These are phyloP conservation scores for Plectranthus barbatus DNA, from an alignment of 257 asterid genomes.

Conservation along the genomic window DNA sequence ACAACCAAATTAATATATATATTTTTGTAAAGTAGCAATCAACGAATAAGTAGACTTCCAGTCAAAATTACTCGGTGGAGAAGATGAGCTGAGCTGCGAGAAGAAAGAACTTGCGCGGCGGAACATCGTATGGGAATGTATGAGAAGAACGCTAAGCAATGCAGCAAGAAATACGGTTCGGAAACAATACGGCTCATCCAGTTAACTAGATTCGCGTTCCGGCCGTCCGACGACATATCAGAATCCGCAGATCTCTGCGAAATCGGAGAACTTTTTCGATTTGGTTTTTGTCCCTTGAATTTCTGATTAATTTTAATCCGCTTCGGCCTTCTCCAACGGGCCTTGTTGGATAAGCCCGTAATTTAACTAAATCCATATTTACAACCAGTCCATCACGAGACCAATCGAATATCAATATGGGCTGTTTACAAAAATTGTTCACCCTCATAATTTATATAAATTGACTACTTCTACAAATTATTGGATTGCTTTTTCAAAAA, in stretches of 20 bases:
- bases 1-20: not conserved
- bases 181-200: conserved; percentile 49
- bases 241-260: conserved; percentile 21
- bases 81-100: conserved; percentile 59
- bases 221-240: conserved; percentile 29
- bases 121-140: conserved; percentile 75
- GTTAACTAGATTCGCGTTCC: conserved; percentile 25
- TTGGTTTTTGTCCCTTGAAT: not conserved
- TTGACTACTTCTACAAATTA: no score
- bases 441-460: no score
- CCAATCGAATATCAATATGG: no score
- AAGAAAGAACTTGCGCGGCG: conserved; percentile 46
- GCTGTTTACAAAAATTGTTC: no score
- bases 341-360: not conserved
- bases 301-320: not conserved
- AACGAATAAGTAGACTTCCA: not conserved
- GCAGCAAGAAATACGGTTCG: conserved; percentile 71
- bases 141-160: conserved; percentile 59
- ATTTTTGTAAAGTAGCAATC: not conserved
- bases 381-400: no score
- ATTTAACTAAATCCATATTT: not conserved
- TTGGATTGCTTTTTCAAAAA: no score
- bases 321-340: not conserved
- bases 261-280: not conserved
- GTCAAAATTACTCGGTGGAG: conserved; percentile 48